phyloP scores from a whole-genome alignment of 2,329 filamentous ascomycete genomes.

The Blastomyces parvus region DNA sequence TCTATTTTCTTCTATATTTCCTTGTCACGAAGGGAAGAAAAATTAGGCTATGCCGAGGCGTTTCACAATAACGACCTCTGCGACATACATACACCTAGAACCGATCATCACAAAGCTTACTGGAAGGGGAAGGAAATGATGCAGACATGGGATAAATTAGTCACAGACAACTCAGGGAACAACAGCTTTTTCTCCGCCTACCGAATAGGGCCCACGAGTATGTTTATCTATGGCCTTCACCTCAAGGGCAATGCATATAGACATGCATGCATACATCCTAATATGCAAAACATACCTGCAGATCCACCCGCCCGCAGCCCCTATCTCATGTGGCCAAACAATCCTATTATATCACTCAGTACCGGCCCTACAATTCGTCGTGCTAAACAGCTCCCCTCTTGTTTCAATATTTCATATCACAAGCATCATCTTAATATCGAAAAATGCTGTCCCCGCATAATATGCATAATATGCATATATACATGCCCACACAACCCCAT shows the following conservation, averaged over 20 bases:
- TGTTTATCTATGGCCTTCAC: not conserved
- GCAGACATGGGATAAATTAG: not conserved
- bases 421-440: not conserved
- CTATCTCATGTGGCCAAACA: constrained; percentile 3
- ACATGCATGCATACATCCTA: not conserved
- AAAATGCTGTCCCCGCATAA: not conserved
- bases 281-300: constrained; percentile 1
- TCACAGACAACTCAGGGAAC: not conserved
- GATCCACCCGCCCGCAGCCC: not conserved
- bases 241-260: not conserved
- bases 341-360: not conserved
- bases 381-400: not conserved
- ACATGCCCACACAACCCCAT: not conserved
- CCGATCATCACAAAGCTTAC: not conserved
- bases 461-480: not conserved
- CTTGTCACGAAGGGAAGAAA: not conserved
- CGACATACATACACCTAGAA: not conserved
- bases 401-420: not conserved
- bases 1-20: not conserved
- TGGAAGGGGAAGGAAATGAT: not conserved
- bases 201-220: not conserved
- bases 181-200: not conserved
- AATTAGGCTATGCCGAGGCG: not conserved
- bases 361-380: too few relatives aligned
- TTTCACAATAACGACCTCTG: not conserved